These are phyloP conservation scores for Russula olivacea DNA, from an alignment of 768 basidiomycete genomes.

Conservation along the genomic window DNA sequence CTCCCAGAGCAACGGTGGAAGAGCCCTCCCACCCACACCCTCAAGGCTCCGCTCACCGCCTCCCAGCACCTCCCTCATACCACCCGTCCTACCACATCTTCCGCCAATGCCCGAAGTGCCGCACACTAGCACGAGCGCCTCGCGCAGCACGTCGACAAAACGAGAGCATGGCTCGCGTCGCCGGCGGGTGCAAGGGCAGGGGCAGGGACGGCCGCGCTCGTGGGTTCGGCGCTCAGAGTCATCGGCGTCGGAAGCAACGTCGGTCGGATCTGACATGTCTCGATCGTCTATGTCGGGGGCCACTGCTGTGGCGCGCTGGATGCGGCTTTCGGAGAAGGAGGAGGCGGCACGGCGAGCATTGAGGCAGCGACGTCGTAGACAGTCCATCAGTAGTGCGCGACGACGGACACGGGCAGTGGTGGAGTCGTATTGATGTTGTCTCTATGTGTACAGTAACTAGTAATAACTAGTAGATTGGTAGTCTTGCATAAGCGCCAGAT, in stretches of 20 bases:
- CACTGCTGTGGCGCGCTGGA: conserved; percentile 5
- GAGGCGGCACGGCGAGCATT: conserved; percentile 20
- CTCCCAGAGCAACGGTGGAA: background rate
- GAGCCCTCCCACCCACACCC: background rate
- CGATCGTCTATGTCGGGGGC: conserved; percentile 7
- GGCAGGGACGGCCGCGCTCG: background rate
- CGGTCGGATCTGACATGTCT: conserved; percentile 25
- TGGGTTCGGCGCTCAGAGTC: conserved; percentile 2
- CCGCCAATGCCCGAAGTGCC: conserved; percentile 1
- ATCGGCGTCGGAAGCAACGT: conserved; percentile 15
- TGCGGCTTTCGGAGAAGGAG: conserved; percentile 22
- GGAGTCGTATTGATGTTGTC: background rate
- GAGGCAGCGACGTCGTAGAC: conserved; percentile 19
- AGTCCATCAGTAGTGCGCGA: conserved; percentile 2
- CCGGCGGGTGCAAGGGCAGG: background rate
- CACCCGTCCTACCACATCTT: conserved; percentile 10
- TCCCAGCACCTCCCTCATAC: conserved; percentile 1
- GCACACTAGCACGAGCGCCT: background rate
- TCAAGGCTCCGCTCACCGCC: background rate
- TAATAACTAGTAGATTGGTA: too few species aligned
- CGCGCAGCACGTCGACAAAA: conserved; percentile 5
- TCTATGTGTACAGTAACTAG: background rate
- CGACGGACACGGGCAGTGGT: background rate
- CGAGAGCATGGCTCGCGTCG: conserved; percentile 8
- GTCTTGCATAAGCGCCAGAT: too few species aligned